Evolutionary conservation across 2,329 filamentous ascomycete genomes (phyloP).

Genomic region (Teratosphaeria epicoccoides): DNA sequence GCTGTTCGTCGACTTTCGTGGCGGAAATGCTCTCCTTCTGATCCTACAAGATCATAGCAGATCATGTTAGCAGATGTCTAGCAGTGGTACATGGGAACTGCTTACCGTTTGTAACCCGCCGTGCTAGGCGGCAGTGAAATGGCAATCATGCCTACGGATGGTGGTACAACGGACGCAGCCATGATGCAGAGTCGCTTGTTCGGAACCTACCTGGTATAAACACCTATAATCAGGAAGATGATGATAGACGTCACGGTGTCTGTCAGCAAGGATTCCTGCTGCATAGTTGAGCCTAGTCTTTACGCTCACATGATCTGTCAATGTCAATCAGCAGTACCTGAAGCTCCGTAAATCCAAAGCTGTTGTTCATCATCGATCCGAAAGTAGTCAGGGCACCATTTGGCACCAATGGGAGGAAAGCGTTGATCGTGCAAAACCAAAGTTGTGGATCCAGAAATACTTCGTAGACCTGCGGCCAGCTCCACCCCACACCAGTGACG

Average conservation of each 20-base stretch:
- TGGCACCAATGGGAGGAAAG: slow-evolving; percentile 18
- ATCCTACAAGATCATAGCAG: slow-evolving; percentile 3
- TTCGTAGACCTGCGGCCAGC: slow-evolving; percentile 19
- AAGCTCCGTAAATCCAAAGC: slow-evolving; percentile 21
- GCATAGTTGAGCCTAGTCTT: neutral
- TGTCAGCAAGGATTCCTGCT: neutral
- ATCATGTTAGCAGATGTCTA: neutral
- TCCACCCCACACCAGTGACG: slow-evolving; percentile 21
- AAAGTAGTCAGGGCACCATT: slow-evolving; percentile 21
- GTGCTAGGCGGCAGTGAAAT: slow-evolving; percentile 27
- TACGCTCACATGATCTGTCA: slow-evolving; percentile 16
- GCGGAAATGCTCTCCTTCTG: slow-evolving; percentile 21
- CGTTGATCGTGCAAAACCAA: slow-evolving; percentile 21
- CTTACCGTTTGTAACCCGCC: slow-evolving; percentile 22
- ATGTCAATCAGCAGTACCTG: slow-evolving; percentile 27
- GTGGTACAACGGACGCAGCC: slow-evolving; percentile 21
- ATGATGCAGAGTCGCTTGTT: slow-evolving; percentile 27
- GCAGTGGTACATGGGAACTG: neutral
- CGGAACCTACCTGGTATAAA: slow-evolving; percentile 23
- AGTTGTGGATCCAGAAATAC: slow-evolving; percentile 20
- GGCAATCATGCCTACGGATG: slow-evolving; percentile 26
- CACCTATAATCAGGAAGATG: slow-evolving; percentile 24
- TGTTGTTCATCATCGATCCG: slow-evolving; percentile 16
- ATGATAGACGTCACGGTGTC: slow-evolving; percentile 18
- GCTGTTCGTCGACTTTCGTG: no score